Evolutionary conservation across 345 rosid genomes (phyloP).

Genomic region (Rhodomyrtus tomentosa): DNA sequence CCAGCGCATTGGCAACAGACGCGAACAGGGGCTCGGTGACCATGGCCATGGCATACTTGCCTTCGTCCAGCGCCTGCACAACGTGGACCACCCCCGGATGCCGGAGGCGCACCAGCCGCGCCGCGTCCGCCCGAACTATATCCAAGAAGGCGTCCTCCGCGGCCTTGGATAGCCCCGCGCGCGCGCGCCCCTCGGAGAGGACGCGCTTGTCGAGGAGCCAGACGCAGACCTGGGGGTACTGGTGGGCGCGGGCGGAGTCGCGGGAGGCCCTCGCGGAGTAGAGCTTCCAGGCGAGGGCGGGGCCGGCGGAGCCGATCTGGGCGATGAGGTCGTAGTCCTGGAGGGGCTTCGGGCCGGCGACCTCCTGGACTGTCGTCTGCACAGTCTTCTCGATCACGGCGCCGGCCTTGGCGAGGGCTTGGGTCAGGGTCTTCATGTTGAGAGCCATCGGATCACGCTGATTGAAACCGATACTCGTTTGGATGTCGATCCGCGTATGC

Average conservation of each 20-base stretch:
- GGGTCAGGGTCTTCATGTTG: slow-evolving; percentile 84
- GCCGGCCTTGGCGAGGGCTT: slow-evolving; percentile 94
- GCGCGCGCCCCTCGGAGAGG: slow-evolving; percentile 63
- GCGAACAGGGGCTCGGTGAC: slow-evolving; percentile 94
- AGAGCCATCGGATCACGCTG: slow-evolving; percentile 40
- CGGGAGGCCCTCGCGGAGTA: slow-evolving; percentile 68
- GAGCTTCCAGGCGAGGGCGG: slow-evolving; percentile 91
- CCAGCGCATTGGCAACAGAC: slow-evolving; percentile 85
- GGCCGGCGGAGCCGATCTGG: slow-evolving; percentile 99
- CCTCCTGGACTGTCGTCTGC: slow-evolving; percentile 95
- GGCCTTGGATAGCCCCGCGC: slow-evolving; percentile 73
- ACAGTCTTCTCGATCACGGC: slow-evolving; percentile 97
- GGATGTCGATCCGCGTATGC: background rate
- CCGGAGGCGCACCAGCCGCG: slow-evolving; percentile 70
- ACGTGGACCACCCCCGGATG: slow-evolving; percentile 97
- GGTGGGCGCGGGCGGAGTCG: slow-evolving; percentile 62
- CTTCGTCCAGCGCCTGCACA: slow-evolving; percentile 94
- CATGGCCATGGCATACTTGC: slow-evolving; percentile 89
- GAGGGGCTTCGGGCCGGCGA: slow-evolving; percentile 79
- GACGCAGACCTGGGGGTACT: slow-evolving; percentile 86
- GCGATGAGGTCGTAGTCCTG: slow-evolving; percentile 91
- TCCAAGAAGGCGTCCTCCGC: slow-evolving; percentile 84
- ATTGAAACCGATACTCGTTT: background rate
- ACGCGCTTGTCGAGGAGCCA: slow-evolving; percentile 90
- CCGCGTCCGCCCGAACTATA: slow-evolving; percentile 76